Conservation (phyloP, 2,329 filamentous ascomycete genomes). For the Fusarium protoensiforme region DNA sequence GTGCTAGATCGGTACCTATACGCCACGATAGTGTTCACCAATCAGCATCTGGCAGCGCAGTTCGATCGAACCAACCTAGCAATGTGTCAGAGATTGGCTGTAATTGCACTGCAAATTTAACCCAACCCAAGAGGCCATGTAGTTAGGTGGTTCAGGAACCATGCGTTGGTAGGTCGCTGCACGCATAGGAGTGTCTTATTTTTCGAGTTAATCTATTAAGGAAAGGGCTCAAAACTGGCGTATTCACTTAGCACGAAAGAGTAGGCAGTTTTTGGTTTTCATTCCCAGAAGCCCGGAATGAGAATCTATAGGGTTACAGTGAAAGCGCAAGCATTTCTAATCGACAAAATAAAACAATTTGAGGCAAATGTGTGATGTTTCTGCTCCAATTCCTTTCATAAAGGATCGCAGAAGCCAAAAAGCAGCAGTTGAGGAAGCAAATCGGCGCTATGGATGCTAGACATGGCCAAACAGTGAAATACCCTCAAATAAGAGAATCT, state of each 20-base stretch:
- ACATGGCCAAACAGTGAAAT: neutral
- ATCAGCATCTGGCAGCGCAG: no score
- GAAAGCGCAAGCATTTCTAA: neutral
- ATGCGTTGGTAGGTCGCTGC: neutral
- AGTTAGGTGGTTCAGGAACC: neutral
- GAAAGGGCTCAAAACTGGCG: no score
- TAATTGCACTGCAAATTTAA: neutral
- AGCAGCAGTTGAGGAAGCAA: neutral
- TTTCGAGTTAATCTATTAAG: neutral
- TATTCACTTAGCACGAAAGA: neutral
- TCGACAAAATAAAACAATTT: neutral
- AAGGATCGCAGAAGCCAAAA: neutral
- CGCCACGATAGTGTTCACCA: neutral
- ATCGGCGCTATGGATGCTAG: neutral
- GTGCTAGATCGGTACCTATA: no score
- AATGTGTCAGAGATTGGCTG: no score
- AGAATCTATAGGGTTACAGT: no score
- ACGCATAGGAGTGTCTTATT: neutral
- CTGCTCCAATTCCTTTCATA: neutral
- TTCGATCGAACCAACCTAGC: no score
- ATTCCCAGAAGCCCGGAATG: no score
- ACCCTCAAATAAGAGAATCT: neutral
- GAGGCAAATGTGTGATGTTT: neutral
- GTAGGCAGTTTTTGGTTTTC: neutral
- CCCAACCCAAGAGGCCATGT: neutral